A percentile compares a stretch with the other conserved stretches of the same genome.
Evolutionary conservation across 306 rosid species (phyloP).

Genomic region (Vigna nakashimae): DNA sequence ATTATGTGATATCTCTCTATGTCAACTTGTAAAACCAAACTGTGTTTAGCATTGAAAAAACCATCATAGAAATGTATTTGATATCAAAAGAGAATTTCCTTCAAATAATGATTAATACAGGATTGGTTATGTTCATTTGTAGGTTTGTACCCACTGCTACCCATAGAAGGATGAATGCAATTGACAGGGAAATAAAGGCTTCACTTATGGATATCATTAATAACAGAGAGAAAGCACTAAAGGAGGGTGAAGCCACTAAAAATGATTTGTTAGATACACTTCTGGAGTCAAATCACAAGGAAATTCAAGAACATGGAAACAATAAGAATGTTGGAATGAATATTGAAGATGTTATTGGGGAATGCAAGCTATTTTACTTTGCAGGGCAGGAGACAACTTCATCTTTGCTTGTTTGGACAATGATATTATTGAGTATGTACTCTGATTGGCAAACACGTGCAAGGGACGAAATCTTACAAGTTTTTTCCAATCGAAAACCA

Average conservation of each 20-base stretch:
- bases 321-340: conserved; percentile 54
- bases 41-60: background rate
- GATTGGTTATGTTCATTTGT: conserved; percentile 1
- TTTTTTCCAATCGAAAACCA: conserved; percentile 35
- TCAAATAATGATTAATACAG: background rate
- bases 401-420: conserved; percentile 58
- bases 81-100: background rate
- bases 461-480: conserved; percentile 57
- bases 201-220: conserved; percentile 43
- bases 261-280: conserved; percentile 44
- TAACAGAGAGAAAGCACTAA: conserved; percentile 42
- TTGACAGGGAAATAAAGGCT: conserved; percentile 34
- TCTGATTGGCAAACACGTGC: conserved; percentile 64
- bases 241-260: conserved; percentile 46
- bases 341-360: conserved; percentile 52
- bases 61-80: background rate
- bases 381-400: conserved; percentile 75
- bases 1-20: background rate
- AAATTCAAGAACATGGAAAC: conserved; percentile 40
- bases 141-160: conserved; percentile 55
- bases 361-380: conserved; percentile 64
- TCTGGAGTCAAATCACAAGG: conserved; percentile 56
- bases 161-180: conserved; percentile 43
- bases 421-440: conserved; percentile 51
- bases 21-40: background rate